Evolutionary conservation across 2,329 filamentous ascomycete species (phyloP).

Genomic region (Aureobasidium lini): DNA sequence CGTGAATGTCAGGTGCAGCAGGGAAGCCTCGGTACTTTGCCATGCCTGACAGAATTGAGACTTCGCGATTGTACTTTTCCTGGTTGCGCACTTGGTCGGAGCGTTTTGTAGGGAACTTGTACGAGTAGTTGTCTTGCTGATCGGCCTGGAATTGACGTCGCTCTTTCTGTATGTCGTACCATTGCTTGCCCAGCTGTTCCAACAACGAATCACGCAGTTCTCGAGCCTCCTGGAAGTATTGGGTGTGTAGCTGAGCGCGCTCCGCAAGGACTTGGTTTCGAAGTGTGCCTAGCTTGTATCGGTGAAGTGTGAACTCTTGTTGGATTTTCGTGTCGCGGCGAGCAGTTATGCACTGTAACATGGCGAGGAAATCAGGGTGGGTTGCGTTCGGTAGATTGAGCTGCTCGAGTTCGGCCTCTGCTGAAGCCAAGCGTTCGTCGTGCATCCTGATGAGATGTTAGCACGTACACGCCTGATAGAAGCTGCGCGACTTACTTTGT

Average conservation of each 20-base stretch:
- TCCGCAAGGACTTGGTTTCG: constrained; percentile 70
- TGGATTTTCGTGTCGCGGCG: constrained; percentile 73
- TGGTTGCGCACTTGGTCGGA: constrained; percentile 76
- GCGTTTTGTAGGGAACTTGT: constrained; percentile 70
- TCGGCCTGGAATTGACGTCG: constrained; percentile 70
- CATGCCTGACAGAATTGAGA: constrained; percentile 81
- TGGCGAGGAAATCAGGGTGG: constrained; percentile 87
- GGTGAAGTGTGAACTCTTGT: constrained; percentile 65
- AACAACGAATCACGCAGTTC: constrained; percentile 75
- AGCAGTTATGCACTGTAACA: constrained; percentile 79
- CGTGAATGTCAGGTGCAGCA: constrained; percentile 75
- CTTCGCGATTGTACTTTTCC: constrained; percentile 87
- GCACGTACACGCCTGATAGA: not conserved
- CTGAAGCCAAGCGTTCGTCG: constrained; percentile 75
- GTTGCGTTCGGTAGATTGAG: constrained; percentile 52
- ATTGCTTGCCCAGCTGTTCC: constrained; percentile 75
- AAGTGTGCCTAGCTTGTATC: constrained; percentile 66
- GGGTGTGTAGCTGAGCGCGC: constrained; percentile 76
- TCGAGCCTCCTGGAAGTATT: constrained; percentile 81
- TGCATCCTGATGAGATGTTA: constrained; percentile 46
- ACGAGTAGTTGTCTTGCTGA: constrained; percentile 71
- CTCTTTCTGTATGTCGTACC: constrained; percentile 88
- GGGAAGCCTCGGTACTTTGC: constrained; percentile 96
- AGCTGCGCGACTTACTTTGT: constrained; percentile 28
- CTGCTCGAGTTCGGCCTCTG: constrained; percentile 61